Base-by-base conservation (phyloP, 495 filamentous ascomycete species). In the Echria macrotheca region DNA sequence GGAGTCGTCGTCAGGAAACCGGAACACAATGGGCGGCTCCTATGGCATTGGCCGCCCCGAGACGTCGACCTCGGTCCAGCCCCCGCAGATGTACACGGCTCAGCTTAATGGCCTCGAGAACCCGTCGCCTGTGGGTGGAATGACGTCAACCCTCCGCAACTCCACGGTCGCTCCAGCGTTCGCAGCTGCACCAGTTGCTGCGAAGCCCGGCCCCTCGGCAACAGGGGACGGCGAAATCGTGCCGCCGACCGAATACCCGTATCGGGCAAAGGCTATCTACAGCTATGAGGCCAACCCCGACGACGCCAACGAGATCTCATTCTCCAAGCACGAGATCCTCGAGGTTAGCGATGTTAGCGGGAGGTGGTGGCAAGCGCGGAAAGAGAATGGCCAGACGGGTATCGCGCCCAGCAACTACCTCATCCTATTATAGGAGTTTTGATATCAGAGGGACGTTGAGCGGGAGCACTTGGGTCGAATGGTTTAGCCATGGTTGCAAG, bases 351-450 rank as follows among this genome's bases (percentile, higher is more conserved):
- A 98, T 58, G 94, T 98, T 47, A 95, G 89, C 59, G 93, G 93
- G 23, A 71, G 93, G 69, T 98, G 93, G 93, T 98, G 93, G 93
- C 93, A 98, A 71, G 93, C 93, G 53, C 82, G 88, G 72, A 96
- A 97, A 72, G 80, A 89, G 64, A 96, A 69, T 54, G 93, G 93
- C 61, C 90, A 96, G 57, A 96, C 93, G 42, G 93, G 93, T 57
- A 96, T 97, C 67, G 93, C 93, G 44, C 93, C 93, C 15, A 95
- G 89, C 54, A 98, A 98, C 72, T 98, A 98, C 65, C 76, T 98
- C 63, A 96, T 97, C 67, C 73, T 98, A 60, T 80, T 98, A 81
- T 98, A 62, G 78, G 82, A 58, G 21, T 12, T 38, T 29, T 10
- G n/a, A n/a, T n/a, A n/a, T n/a, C n/a, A n/a, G n/a, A n/a, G n/a